Evolutionary conservation across 805 yeast species (phyloP).

Genomic region (Starmera quercuum): DNA sequence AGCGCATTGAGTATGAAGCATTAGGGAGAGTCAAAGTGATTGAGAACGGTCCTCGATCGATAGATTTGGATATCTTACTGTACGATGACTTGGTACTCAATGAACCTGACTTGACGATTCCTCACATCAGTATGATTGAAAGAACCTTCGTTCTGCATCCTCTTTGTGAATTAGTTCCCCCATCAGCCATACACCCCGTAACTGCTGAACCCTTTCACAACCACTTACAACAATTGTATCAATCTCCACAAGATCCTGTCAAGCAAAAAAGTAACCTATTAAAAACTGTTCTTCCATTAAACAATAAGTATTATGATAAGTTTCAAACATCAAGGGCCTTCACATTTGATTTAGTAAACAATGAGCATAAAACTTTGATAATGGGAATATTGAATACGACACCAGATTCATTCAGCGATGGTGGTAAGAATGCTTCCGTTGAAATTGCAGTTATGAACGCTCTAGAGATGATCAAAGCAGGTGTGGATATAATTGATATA

Average conservation of each 20-base stretch:
- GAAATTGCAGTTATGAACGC: slow-evolving; percentile 40
- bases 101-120: slow-evolving; percentile 56
- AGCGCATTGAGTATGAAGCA: slow-evolving; percentile 69
- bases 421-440: slow-evolving; percentile 41
- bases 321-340: slow-evolving; percentile 20
- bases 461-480: slow-evolving; percentile 40
- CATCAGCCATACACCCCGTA: slow-evolving; percentile 68
- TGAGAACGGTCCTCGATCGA: slow-evolving; percentile 88
- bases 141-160: slow-evolving; percentile 89
- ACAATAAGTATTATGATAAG: slow-evolving; percentile 14
- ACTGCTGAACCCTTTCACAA: slow-evolving; percentile 73
- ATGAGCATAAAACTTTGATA: slow-evolving; percentile 46
- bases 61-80: slow-evolving; percentile 81
- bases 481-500: slow-evolving; percentile 77
- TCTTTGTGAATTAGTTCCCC: slow-evolving; percentile 68
- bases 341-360: slow-evolving; percentile 37
- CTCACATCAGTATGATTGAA: slow-evolving; percentile 84
- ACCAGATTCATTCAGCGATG: slow-evolving; percentile 95
- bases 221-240: slow-evolving; percentile 53
- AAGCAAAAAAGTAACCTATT: slow-evolving; percentile 46
- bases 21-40: slow-evolving; percentile 66
- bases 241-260: slow-evolving; percentile 16
- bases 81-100: slow-evolving; percentile 48
- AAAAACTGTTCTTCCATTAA: slow-evolving; percentile 42
- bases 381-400: slow-evolving; percentile 91